phyloP scores from a whole-genome alignment of 345 rosid species.

The Citrus sp. region DNA sequence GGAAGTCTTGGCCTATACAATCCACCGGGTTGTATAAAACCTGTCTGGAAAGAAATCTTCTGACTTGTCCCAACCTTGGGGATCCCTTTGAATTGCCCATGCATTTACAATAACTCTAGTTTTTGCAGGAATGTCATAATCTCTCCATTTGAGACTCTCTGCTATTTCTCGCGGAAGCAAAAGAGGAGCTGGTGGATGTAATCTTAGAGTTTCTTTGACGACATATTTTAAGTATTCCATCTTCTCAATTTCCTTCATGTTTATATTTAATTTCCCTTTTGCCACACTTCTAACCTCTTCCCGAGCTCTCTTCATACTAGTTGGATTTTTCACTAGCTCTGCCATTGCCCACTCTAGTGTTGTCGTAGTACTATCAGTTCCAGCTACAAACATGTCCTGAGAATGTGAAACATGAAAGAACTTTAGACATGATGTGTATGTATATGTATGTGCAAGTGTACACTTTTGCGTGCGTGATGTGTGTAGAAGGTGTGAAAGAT shows the following conservation, averaged over 20 bases:
- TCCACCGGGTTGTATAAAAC: too few relatives aligned
- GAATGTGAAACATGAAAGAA: neutral
- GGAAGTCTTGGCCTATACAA: too few relatives aligned
- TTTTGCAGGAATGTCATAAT: neutral
- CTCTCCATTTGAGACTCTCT: neutral
- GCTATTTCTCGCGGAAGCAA: neutral
- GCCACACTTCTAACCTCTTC: neutral
- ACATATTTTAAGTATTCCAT: neutral
- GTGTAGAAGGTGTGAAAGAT: too few relatives aligned
- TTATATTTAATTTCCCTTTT: neutral
- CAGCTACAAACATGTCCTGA: neutral
- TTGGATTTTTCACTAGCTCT: neutral
- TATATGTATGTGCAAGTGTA: too few relatives aligned
- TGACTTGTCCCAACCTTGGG: neutral
- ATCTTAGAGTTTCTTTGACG: neutral
- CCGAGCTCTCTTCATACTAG: neutral
- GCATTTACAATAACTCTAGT: neutral
- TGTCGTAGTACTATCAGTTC: neutral
- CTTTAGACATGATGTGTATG: too few relatives aligned
- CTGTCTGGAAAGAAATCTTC: too few relatives aligned
- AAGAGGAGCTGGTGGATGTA: neutral
- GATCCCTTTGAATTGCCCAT: neutral
- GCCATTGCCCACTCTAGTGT: neutral
- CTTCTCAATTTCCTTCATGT: neutral
- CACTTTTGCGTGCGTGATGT: too few relatives aligned